Percentiles rank a stretch among this genome's conserved stretches.
Conservation (phyloP, 1,139 yeast species). For the Candida buenavistaensis region DNA sequence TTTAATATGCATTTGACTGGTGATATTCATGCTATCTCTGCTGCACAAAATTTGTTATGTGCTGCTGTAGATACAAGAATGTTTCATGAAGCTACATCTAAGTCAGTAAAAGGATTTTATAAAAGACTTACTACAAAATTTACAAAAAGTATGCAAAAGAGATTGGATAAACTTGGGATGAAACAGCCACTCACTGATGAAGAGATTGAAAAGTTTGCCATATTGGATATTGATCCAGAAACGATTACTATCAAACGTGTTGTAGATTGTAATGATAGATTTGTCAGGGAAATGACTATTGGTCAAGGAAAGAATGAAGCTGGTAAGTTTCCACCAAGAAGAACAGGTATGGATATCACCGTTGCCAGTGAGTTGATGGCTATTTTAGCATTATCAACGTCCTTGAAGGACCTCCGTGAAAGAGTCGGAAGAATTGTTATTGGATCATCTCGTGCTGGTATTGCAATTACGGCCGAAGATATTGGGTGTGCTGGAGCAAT, state of each 20-base stretch:
- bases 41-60: conserved; percentile 75
- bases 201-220: conserved; percentile 61
- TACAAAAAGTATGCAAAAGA: conserved; percentile 64
- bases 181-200: conserved; percentile 66
- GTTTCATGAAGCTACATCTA: conserved; percentile 76
- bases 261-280: conserved; percentile 79
- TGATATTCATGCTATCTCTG: conserved; percentile 80
- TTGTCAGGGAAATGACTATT: conserved; percentile 70
- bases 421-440: conserved; percentile 73
- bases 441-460: conserved; percentile 62
- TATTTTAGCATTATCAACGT: conserved; percentile 68
- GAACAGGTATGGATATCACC: conserved; percentile 77
- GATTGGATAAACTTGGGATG: conserved; percentile 66
- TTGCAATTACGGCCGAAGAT: conserved; percentile 75
- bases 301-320: conserved; percentile 78
- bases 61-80: conserved; percentile 85
- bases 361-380: conserved; percentile 87
- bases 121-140: conserved; percentile 62
- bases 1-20: conserved; percentile 85
- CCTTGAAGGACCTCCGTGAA: conserved; percentile 64
- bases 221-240: conserved; percentile 69
- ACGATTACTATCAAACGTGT: conserved; percentile 76
- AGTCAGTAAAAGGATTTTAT: conserved; percentile 62
- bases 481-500: conserved; percentile 81
- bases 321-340: conserved; percentile 63